Conservation (phyloP, 306 rosid species). For the Vigna radiata region DNA sequence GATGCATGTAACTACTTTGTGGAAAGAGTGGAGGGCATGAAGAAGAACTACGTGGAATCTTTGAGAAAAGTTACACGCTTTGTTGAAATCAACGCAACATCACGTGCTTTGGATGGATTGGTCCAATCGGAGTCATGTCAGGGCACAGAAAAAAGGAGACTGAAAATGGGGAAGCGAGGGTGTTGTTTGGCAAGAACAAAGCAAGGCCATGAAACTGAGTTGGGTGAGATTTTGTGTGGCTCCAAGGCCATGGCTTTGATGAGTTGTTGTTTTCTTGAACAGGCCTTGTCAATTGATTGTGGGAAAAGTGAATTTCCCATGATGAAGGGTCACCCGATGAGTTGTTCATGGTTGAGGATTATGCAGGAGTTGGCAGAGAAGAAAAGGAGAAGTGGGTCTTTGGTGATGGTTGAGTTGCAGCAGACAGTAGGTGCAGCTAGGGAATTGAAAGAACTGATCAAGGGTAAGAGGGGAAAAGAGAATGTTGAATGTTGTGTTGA, state of each 20-base stretch:
- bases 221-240: constrained; percentile 48
- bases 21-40: constrained; percentile 38
- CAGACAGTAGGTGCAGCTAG: constrained; percentile 26
- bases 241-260: constrained; percentile 48
- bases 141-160: constrained; percentile 27
- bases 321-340: constrained; percentile 8
- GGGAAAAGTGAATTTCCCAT: constrained; percentile 23
- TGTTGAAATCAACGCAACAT: constrained; percentile 22
- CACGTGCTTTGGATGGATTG: constrained; percentile 27
- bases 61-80: constrained; percentile 36
- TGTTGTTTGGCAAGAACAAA: constrained; percentile 31
- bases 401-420: constrained; percentile 42
- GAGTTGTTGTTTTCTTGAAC: constrained; percentile 46
- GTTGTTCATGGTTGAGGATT: constrained; percentile 40
- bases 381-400: constrained; percentile 26
- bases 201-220: constrained; percentile 32
- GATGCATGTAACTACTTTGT: constrained; percentile 48
- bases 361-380: constrained; percentile 43
- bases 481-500: constrained; percentile 27
- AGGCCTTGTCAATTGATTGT: constrained; percentile 41
- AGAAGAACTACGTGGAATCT: constrained; percentile 33
- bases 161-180: constrained; percentile 24
- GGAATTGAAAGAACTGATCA: constrained; percentile 43
- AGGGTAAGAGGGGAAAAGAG: constrained; percentile 38
- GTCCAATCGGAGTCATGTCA: constrained; percentile 29